phyloP scores from a whole-genome alignment of 495 filamentous ascomycete genomes.

The Podospora australis region DNA sequence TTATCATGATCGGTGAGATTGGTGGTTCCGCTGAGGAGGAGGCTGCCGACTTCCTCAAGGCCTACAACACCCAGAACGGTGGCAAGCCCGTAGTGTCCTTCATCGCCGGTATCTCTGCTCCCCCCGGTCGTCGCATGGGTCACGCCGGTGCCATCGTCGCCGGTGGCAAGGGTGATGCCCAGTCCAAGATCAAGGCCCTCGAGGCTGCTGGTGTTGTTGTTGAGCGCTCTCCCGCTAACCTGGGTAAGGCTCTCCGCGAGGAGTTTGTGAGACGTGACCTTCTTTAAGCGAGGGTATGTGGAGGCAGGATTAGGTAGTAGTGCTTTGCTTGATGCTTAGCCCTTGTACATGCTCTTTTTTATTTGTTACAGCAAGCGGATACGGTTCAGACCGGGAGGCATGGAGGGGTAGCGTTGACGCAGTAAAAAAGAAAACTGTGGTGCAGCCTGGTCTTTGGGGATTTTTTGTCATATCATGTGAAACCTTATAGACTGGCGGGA shows the following conservation, averaged over 20 bases:
- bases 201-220: conserved; percentile 92
- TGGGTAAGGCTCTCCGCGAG: conserved; percentile 87
- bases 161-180: conserved; percentile 93
- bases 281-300: conserved; percentile 70
- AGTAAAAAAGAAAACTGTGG: not conserved
- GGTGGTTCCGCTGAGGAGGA: conserved; percentile 97
- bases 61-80: conserved; percentile 74
- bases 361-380: conserved; percentile 8
- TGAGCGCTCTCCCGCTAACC: conserved; percentile 83
- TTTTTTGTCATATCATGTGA: conserved; percentile 14
- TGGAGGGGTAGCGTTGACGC: not conserved
- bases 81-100: conserved; percentile 93
- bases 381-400: not conserved
- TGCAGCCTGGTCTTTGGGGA: conserved; percentile 4
- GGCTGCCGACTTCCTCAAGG: conserved; percentile 86
- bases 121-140: conserved; percentile 94
- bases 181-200: conserved; percentile 94
- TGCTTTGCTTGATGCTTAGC: conserved; percentile 1
- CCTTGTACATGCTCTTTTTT: conserved; percentile 20
- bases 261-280: conserved; percentile 96
- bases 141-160: conserved; percentile 97
- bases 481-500: conserved; percentile 27
- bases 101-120: conserved; percentile 96
- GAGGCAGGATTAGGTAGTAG: not conserved
- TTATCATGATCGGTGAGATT: conserved; percentile 99